Evolutionary conservation across 78 protist genomes (phyloP).

Genomic region (Dictyostelium brefeldianum): DNA sequence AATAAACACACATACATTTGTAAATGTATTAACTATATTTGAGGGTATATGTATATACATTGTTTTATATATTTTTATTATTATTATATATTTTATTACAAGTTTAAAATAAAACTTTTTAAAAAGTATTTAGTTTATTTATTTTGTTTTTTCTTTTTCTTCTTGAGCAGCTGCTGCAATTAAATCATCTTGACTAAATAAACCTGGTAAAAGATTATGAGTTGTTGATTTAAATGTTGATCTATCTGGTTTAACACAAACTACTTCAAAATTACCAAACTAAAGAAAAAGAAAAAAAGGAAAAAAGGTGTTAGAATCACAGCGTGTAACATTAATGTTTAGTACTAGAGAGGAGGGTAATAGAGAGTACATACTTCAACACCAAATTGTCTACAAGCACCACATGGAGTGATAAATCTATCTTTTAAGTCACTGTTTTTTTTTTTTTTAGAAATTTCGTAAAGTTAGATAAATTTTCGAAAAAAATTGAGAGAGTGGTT

Average conservation of each 20-base stretch:
- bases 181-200: conserved; percentile 27
- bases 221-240: conserved; percentile 24
- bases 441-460: too few relatives aligned
- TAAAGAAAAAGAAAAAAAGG: neutral
- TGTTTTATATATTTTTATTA: too few relatives aligned
- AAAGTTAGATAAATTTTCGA: neutral
- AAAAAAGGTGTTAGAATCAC: neutral
- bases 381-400: conserved; percentile 92
- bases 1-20: too few relatives aligned
- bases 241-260: conserved; percentile 74
- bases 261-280: conserved; percentile 80
- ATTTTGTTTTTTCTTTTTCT: neutral
- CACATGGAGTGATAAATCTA: conserved; percentile 87
- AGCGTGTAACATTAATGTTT: too few relatives aligned
- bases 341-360: too few relatives aligned
- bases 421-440: conserved; percentile 73
- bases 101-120: too few relatives aligned
- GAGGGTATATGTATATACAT: too few relatives aligned
- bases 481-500: conserved; percentile 6
- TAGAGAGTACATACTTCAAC: conserved; percentile 71
- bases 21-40: too few relatives aligned
- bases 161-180: neutral
- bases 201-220: conserved; percentile 53
- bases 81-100: too few relatives aligned
- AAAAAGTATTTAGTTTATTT: too few relatives aligned